phyloP scores from a whole-genome alignment of 1,284 basidiomycete genomes.

The Leccinum subrobustum region DNA sequence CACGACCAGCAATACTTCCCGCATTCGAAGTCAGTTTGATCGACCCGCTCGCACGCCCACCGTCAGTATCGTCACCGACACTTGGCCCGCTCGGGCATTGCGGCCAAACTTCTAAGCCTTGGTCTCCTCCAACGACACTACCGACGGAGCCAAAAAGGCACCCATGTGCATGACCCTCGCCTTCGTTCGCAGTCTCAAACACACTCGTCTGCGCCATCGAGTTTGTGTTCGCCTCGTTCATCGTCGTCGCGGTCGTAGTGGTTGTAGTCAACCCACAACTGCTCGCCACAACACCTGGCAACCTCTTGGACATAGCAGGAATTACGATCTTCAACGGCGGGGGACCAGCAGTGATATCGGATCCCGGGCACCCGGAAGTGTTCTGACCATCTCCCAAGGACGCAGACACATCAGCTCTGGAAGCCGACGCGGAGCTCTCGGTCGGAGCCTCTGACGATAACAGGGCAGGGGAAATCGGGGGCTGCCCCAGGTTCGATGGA shows the following conservation, averaged over 20 bases:
- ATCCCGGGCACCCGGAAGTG: neutral
- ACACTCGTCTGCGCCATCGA: neutral
- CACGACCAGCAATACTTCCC: neutral
- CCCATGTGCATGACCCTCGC: neutral
- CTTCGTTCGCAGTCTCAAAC: neutral
- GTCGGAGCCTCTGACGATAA: neutral
- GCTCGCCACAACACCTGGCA: neutral
- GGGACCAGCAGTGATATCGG: neutral
- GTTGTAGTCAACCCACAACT: neutral
- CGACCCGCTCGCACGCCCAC: neutral
- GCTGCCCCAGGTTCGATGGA: constrained; percentile 17
- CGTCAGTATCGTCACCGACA: neutral
- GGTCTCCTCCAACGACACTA: neutral
- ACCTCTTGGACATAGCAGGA: neutral
- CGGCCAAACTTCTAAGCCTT: neutral
- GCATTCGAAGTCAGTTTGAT: neutral
- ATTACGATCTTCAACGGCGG: constrained; percentile 1
- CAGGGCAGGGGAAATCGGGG: neutral
- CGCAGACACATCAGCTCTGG: neutral
- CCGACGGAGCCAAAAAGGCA: neutral
- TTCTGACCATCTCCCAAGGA: neutral
- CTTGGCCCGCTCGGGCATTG: neutral
- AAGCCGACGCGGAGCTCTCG: neutral
- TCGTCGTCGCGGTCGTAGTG: neutral
- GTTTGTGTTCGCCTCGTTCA: neutral